Conservation (phyloP, 768 basidiomycete species). For the Tulasnella sp. region DNA sequence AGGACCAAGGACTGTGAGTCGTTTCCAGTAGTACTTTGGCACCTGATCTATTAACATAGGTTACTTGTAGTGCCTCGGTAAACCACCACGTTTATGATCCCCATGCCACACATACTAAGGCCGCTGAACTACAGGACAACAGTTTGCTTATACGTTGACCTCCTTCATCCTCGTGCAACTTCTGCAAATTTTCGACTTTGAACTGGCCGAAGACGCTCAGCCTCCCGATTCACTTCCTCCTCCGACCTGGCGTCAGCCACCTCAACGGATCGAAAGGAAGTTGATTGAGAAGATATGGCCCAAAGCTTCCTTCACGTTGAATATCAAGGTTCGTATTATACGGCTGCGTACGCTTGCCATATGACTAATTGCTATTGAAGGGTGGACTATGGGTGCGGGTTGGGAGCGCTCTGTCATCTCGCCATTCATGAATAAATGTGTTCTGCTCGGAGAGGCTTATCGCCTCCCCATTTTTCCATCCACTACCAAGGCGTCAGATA, state of each 20-base stretch:
- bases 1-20: conserved; percentile 43
- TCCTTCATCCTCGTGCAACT: conserved; percentile 58
- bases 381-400: too few relatives aligned
- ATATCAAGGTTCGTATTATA: conserved; percentile 13
- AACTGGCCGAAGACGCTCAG: conserved; percentile 47
- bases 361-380: too few relatives aligned
- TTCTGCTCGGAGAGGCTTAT: too few relatives aligned
- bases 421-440: too few relatives aligned
- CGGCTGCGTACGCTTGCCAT: too few relatives aligned
- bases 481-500: too few relatives aligned
- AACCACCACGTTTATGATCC: not conserved
- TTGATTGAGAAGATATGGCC: conserved; percentile 14
- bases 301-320: conserved; percentile 11
- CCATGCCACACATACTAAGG: not conserved
- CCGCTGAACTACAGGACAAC: conserved; percentile 29
- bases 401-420: too few relatives aligned
- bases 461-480: too few relatives aligned
- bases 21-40: conserved; percentile 10
- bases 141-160: conserved; percentile 64
- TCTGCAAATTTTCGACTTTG: conserved; percentile 52
- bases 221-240: conserved; percentile 51
- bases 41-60: not conserved
- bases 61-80: conserved; percentile 33
- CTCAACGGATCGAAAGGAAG: conserved; percentile 9
- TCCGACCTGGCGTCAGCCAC: not conserved